phyloP scores from a whole-genome alignment of 768 basidiomycete species.

The Trametes sanguinea region DNA sequence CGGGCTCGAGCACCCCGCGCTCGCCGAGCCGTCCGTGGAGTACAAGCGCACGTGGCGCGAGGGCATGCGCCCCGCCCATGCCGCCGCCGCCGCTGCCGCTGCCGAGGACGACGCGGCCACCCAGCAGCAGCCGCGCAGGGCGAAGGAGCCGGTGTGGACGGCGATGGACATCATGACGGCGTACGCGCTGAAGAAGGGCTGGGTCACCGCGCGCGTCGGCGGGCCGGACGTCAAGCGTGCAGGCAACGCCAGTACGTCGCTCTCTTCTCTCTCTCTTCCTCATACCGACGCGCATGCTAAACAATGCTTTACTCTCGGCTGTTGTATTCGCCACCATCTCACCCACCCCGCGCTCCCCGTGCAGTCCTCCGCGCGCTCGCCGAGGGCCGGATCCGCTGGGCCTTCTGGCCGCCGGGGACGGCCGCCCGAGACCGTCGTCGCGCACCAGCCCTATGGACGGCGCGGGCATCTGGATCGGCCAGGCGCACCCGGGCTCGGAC shows the following conservation, averaged over 20 bases:
- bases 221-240: slow-evolving; percentile 87
- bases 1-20: slow-evolving; percentile 53
- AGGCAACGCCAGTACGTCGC: slow-evolving; percentile 81
- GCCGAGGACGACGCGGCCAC: no score
- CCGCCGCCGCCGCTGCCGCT: no score
- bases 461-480: slow-evolving; percentile 61
- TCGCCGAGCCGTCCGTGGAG: slow-evolving; percentile 35
- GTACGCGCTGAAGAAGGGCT: slow-evolving; percentile 76
- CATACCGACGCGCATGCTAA: not conserved
- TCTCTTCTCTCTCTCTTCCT: not conserved
- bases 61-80: slow-evolving; percentile 25
- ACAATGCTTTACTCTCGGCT: not conserved
- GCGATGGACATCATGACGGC: slow-evolving; percentile 83
- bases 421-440: slow-evolving; percentile 31
- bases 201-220: slow-evolving; percentile 90
- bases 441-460: slow-evolving; percentile 34
- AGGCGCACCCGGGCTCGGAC: slow-evolving; percentile 18
- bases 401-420: slow-evolving; percentile 74
- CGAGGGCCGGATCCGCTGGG: slow-evolving; percentile 81
- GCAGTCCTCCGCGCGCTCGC: slow-evolving; percentile 81
- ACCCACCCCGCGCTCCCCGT: not conserved
- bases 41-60: slow-evolving; percentile 83
- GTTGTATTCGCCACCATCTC: not conserved
- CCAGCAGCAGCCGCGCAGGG: slow-evolving; percentile 13
- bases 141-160: slow-evolving; percentile 58